Evolutionary conservation across 1,139 yeast genomes (phyloP), one percentile per base, ranked within the genome.

Genomic region (Yamadazyma triangularis): DNA sequence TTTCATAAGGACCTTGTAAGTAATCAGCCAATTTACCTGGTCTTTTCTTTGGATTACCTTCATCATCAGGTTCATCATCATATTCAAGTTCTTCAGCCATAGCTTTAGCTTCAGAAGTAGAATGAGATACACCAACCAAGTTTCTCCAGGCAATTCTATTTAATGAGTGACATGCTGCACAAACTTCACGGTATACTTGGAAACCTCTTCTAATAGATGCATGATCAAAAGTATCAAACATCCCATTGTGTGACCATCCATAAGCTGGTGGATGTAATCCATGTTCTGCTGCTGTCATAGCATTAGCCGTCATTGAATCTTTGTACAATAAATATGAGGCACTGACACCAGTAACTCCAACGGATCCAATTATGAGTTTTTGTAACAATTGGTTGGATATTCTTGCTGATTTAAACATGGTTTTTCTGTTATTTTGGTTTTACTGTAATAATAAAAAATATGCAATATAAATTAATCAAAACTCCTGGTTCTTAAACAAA

Each of bases 131-230:
- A 62, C 95, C 98, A 48, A 93, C 96, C 53, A 91, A 70, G 54
- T 89, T 85, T 78, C 98, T 87, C 99, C 99, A 91, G 32, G 97
- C 96, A 49, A 93, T 85, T 72, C 95, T 83, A 59, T 88, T 91
- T 53, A 91, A 71, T 18, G 98, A 89, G 69, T 91, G 99, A 68
- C 99, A 91, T 39, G 97, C 91, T 39, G 98, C 95, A 75, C 99
- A 91, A 38, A 91, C 98, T 67, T 91, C 99, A 64, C 88, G 84
- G 76, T 91, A 91, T 40, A 91, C 99, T 64, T 88, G 97, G 80
- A 82, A 91, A 50, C 99, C 99, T 77, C 99, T 88, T 75, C 99
- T 86, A 55, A 91, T 86, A 32, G 95, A 82, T 39, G 88, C 89
- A 63, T 91, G 99, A 71, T 91, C 98, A 51, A 88, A 93, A 33